Evolutionary conservation across 2,329 filamentous ascomycete species (phyloP), one percentile per base, ranked within the genome.

Genomic region (Epichloe gansuensis): DNA sequence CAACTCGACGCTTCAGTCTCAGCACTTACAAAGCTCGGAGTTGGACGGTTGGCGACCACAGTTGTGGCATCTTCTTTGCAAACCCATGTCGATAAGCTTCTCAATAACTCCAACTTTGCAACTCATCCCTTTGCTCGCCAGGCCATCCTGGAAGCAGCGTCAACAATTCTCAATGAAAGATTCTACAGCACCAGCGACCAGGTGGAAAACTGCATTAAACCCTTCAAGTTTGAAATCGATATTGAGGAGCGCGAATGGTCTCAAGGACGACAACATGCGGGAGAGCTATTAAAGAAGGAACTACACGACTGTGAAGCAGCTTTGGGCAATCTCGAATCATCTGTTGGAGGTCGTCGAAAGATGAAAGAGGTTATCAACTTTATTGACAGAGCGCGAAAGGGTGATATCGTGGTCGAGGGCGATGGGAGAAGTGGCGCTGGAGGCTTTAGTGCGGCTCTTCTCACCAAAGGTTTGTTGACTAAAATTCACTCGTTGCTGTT

Each of bases 201-300:
- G 69, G 87, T 98, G 1, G 93, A 98, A 68, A 97, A 97, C 64
- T 98, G 91, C 65, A 94, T 98, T 69, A 98, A 98, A 68, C 93
- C 94, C 0, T 98, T 91, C 74, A 98, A 98, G 66, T 97, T 91
- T 59, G 89, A 96, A 56, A 95, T 98, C 53, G 93, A 98, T 60
- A 83, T 98, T 44, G 89, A 95, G 62, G 87, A 90, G 40, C 76
- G 82, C 7, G 94, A 98, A 66, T 98, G 93, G 93, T 68, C 75
- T 3, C 81, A 86, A 55, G 90, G 89, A 0, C 77, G 91, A 49
- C 89, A 95, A 45, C 93, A 94, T 59, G 84, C 91, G 1, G 78
- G 81, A 40, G 77, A 74, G 8, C 82, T 93, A 1, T 71, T 98
- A n/a, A 94, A 94, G 67, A 83, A 85, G 49, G 93, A 98, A 66